Conservation (phyloP, 345 rosid species). For the Ricinus communis region DNA sequence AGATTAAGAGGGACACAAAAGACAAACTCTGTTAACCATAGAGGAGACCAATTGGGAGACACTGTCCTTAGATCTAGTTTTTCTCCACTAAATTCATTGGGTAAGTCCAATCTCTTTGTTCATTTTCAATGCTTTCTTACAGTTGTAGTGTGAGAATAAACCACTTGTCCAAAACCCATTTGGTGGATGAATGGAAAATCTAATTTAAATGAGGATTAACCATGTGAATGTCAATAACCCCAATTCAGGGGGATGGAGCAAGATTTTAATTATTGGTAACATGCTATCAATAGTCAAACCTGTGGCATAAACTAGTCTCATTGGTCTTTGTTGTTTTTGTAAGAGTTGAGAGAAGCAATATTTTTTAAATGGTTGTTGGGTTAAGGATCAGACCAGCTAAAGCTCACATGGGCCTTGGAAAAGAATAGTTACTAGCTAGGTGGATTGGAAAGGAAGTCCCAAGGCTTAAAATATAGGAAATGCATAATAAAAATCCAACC, state of each 20-base stretch:
- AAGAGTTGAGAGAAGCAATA: not conserved
- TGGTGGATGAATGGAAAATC: conserved; percentile 4
- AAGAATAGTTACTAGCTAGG: not conserved
- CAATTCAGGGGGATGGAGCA: conserved; percentile 12
- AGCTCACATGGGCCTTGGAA: conserved; percentile 24
- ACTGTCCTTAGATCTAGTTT: conserved; percentile 22
- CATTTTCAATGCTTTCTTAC: too few relatives aligned
- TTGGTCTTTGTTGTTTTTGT: conserved; percentile 12
- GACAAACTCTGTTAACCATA: conserved; percentile 41
- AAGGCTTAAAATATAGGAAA: not conserved
- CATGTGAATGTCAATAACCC: conserved; percentile 17
- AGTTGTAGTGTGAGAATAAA: conserved; percentile 12
- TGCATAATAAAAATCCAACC: not conserved
- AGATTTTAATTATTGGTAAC: conserved; percentile 2
- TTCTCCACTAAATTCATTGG: conserved; percentile 16
- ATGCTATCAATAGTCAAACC: conserved; percentile 17
- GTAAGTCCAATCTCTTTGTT: conserved; percentile 18
- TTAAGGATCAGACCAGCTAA: conserved; percentile 21
- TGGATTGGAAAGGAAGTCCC: not conserved
- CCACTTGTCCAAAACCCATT: conserved; percentile 31
- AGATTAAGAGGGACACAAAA: conserved; percentile 21
- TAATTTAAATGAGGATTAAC: conserved; percentile 2
- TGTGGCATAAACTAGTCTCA: not conserved
- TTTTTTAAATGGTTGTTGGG: conserved; percentile 2
- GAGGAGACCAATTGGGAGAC: conserved; percentile 46